Conservation (phyloP, 1,284 basidiomycete genomes). For the Ceraceosorus guamensis region DNA sequence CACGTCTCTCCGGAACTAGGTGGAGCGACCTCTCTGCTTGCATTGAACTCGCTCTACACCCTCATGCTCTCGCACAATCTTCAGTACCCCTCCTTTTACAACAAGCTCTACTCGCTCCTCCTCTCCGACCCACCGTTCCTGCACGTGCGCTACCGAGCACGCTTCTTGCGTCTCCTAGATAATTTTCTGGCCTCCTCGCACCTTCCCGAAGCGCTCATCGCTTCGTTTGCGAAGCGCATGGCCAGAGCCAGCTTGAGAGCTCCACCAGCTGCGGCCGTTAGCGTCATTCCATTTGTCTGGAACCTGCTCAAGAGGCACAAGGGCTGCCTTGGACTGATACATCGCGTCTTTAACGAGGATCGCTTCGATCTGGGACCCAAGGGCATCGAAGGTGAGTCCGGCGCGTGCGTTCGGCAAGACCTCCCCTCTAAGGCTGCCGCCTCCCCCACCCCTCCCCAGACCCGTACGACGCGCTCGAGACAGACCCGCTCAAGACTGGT, state of each 20-base stretch:
- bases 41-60: slow-evolving; percentile 82
- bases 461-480: slow-evolving; percentile 62
- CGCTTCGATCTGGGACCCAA: slow-evolving; percentile 35
- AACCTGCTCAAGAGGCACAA: slow-evolving; percentile 90
- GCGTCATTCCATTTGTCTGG: slow-evolving; percentile 86
- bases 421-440: background rate
- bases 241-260: slow-evolving; percentile 74
- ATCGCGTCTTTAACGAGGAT: slow-evolving; percentile 51
- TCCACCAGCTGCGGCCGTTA: slow-evolving; percentile 81
- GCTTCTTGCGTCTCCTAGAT: slow-evolving; percentile 89
- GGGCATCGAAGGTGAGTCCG: slow-evolving; percentile 13
- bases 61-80: slow-evolving; percentile 90
- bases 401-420: background rate
- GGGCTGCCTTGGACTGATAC: slow-evolving; percentile 84
- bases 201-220: slow-evolving; percentile 77
- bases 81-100: slow-evolving; percentile 94
- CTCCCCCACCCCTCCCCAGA: slow-evolving; percentile 5
- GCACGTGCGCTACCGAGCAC: slow-evolving; percentile 82
- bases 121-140: slow-evolving; percentile 58
- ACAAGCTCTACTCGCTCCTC: slow-evolving; percentile 80
- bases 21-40: slow-evolving; percentile 77
- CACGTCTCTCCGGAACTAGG: slow-evolving; percentile 52
- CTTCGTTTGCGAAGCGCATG: slow-evolving; percentile 88
- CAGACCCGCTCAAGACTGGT: slow-evolving; percentile 67
- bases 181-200: slow-evolving; percentile 87